phyloP scores from a whole-genome alignment of 2,329 filamentous ascomycete genomes.

The Arachnopeziza araneosa region DNA sequence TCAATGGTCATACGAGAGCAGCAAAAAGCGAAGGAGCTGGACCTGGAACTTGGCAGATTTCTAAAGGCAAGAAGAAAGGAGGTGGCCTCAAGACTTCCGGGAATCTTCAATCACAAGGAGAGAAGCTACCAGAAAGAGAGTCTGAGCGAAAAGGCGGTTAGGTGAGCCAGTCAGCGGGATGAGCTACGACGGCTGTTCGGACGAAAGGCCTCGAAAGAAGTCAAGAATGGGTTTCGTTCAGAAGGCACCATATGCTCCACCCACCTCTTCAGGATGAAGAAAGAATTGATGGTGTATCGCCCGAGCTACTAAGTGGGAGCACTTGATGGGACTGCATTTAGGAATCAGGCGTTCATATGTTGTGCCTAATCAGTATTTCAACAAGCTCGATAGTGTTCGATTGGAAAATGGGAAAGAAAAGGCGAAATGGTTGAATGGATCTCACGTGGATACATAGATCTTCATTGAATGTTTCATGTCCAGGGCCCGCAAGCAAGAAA shows the following conservation, averaged over 20 bases:
- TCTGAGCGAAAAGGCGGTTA: constrained; percentile 60
- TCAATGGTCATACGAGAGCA: constrained; percentile 49
- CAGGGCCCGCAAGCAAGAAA: not conserved
- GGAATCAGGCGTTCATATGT: not conserved
- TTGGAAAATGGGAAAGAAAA: not conserved
- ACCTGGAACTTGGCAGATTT: constrained; percentile 49
- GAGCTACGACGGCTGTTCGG: not conserved
- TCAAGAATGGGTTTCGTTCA: not conserved
- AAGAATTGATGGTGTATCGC: not conserved
- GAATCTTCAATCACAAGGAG: constrained; percentile 40
- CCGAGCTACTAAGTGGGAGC: not conserved
- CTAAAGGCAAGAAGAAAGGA: constrained; percentile 47
- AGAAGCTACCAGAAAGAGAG: constrained; percentile 52
- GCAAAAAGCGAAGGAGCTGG: constrained; percentile 49
- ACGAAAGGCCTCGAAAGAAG: not conserved
- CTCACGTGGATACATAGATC: not conserved
- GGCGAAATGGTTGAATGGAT: not conserved
- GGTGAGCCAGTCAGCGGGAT: not conserved
- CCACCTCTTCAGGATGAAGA: not conserved
- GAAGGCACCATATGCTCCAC: not conserved
- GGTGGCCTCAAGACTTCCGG: constrained; percentile 38
- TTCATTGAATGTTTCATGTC: not conserved
- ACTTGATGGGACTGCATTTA: not conserved
- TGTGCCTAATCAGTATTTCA: not conserved
- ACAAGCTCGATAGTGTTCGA: not conserved